Base-by-base conservation (phyloP, 2,329 filamentous ascomycete species). In the Colletotrichum paranaense region DNA sequence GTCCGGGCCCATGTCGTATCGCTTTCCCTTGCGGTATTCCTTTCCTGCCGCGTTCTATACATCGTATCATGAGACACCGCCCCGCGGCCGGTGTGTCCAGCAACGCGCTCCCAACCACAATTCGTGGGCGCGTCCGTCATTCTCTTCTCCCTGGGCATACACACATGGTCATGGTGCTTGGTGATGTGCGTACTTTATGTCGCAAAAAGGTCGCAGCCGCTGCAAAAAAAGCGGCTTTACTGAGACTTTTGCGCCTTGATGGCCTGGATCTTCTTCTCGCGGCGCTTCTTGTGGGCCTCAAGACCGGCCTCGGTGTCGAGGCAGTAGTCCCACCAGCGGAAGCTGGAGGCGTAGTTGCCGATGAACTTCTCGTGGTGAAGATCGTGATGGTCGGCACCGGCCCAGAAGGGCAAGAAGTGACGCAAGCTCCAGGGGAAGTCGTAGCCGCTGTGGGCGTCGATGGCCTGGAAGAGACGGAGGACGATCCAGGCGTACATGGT, bases 401-500 rank as follows among this genome's bases (percentile, higher is more conserved):
- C 96, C 97, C 97, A 99, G 90, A 99, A 95, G 46, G 97, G 97
- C 64, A 99, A 87, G 88, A 98, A 94, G 84, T 98, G 94, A 84
- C 95, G 95, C 85, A 99, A 86, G 80, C 93, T 96, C 95, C 95
- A 99, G 74, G 97, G 97, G 86, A 99, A 98, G 82, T 99, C 97
- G 84, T 98, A 99, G 76, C 97, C 97, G 79, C 93, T 97, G 88
- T 99, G 97, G 35, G 97, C 94, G 82, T 99, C 97, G 82, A 99
- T 97, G 79, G 97, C 97, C 87, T 99, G 97, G 90, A 97, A 97
- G 24, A 99, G 88, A 78, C 97, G 95, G 78, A 95, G 88, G 67
- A 95, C 88, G 80, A 99, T 98, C 97, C 97, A 99, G 76, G 93
- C 81, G 86, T 98, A 99, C 95, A 99, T 98, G 79, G 97, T 99